These are phyloP conservation scores for Capsaspora owczarzaki DNA, from an alignment of 78 protist genomes.

Conservation along the genomic window DNA sequence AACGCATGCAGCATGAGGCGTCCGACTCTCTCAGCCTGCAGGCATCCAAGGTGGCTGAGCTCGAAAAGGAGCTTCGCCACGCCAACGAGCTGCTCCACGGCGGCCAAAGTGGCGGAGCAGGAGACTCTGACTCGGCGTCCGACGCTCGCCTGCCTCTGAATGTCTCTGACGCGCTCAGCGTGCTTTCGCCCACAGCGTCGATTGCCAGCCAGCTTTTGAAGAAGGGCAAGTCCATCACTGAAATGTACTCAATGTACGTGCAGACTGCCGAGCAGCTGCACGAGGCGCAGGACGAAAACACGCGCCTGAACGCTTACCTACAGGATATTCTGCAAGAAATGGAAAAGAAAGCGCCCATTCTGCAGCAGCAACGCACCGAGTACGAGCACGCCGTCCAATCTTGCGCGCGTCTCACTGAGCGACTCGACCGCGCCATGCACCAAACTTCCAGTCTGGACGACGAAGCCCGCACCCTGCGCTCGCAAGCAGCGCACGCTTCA, in stretches of 20 bases:
- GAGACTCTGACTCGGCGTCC: background rate
- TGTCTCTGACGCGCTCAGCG: background rate
- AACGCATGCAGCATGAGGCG: background rate
- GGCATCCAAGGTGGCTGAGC: background rate
- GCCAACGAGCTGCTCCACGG: background rate
- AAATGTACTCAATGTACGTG: background rate
- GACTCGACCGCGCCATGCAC: background rate
- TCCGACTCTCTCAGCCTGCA: background rate
- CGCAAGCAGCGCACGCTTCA: background rate
- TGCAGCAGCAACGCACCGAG: background rate
- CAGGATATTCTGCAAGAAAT: background rate
- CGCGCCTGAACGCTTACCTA: background rate
- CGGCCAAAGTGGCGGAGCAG: background rate
- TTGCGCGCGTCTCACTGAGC: background rate
- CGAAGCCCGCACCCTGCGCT: background rate
- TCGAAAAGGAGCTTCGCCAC: background rate
- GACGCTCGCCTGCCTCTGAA: background rate
- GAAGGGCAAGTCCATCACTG: slow-evolving; percentile 2
- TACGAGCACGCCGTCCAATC: background rate
- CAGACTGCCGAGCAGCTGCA: background rate
- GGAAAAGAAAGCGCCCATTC: slow-evolving; percentile 3
- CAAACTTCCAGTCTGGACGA: background rate
- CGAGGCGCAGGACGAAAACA: background rate
- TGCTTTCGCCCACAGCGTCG: background rate
- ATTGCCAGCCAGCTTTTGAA: background rate